These are phyloP conservation scores for Xylaria telfairii DNA, from an alignment of 495 filamentous ascomycete species.

Conservation along the genomic window DNA sequence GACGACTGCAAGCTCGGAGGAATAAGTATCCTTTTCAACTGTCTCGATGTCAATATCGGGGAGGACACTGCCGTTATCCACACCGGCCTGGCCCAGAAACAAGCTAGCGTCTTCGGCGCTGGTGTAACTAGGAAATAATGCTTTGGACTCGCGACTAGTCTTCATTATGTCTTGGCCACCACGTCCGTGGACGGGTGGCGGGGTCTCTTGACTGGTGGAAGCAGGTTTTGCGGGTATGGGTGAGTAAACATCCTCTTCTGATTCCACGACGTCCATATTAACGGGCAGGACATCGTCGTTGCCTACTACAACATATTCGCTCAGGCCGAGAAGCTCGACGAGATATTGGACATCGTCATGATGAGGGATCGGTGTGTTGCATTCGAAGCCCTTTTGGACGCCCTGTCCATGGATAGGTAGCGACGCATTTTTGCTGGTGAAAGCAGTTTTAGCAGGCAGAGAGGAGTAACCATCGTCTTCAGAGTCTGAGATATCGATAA, in stretches of 20 bases:
- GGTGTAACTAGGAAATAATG: background rate
- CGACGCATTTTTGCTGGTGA: background rate
- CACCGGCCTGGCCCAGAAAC: background rate
- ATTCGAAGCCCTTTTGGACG: background rate
- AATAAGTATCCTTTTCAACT: background rate
- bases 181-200: background rate
- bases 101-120: background rate
- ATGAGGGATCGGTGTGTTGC: background rate
- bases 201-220: background rate
- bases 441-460: background rate
- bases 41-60: background rate
- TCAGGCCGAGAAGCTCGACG: too few relatives aligned
- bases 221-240: background rate
- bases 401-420: background rate
- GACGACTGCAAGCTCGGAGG: background rate
- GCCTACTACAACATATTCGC: too few relatives aligned
- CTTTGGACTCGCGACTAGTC: background rate
- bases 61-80: background rate
- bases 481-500: background rate
- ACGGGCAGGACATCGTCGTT: background rate
- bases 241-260: background rate
- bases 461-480: background rate
- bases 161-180: background rate
- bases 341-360: too few relatives aligned
- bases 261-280: background rate